A percentile compares a stretch with the other conserved stretches of the same genome.
phyloP scores from a whole-genome alignment of 192 early-diverging fungal species.

The Rhizophagus clarus region DNA sequence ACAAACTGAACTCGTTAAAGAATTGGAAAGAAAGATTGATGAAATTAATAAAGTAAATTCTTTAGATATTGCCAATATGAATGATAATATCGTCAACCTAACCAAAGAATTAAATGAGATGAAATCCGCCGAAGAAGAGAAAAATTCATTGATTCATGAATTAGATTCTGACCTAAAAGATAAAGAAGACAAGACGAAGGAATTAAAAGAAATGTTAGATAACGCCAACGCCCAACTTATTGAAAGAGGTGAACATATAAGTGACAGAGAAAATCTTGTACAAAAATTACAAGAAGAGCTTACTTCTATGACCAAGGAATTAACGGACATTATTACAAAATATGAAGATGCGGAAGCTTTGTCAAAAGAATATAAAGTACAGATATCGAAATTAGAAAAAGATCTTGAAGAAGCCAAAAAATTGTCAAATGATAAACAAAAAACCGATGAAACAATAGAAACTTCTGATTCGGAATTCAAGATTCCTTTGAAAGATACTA shows the following conservation, averaged over 20 bases:
- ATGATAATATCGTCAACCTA: not conserved
- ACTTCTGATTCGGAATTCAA: not conserved
- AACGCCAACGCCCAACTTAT: conserved; percentile 1
- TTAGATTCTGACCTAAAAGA: not conserved
- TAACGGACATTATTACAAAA: conserved; percentile 34
- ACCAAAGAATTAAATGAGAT: conserved; percentile 16
- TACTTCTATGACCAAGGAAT: conserved; percentile 37
- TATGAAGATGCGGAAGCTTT: conserved; percentile 41
- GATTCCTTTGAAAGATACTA: not conserved
- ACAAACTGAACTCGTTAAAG: not conserved
- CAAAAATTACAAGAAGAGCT: conserved; percentile 39
- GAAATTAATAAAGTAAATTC: not conserved
- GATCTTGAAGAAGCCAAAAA: not conserved
- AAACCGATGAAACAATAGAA: not conserved
- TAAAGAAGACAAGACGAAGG: conserved; percentile 2
- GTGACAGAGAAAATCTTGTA: not conserved
- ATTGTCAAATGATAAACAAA: not conserved
- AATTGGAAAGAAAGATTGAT: not conserved
- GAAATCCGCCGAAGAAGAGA: not conserved
- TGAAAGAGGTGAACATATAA: not conserved
- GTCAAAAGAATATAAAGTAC: conserved; percentile 37
- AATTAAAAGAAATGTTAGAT: conserved; percentile 35
- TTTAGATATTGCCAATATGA: not conserved
- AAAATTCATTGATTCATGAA: conserved; percentile 19
- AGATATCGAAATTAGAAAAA: conserved; percentile 37